Conservation (phyloP, 2,329 filamentous ascomycete species). For the Hymenotorrendiella dingleyae region DNA sequence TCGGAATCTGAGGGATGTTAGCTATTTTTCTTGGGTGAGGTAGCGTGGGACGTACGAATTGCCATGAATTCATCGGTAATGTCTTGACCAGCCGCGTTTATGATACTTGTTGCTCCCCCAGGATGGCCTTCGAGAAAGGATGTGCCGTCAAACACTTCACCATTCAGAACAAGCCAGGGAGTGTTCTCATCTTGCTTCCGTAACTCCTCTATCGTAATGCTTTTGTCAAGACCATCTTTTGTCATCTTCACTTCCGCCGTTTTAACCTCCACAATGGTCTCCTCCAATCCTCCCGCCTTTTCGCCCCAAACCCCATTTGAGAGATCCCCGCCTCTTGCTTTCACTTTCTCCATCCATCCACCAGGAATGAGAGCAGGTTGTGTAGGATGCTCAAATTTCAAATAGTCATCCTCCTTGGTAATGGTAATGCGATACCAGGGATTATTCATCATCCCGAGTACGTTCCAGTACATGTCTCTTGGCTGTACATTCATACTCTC, state of each 20-base stretch:
- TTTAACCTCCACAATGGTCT: slow-evolving; percentile 42
- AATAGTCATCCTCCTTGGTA: slow-evolving; percentile 53
- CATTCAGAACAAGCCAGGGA: slow-evolving; percentile 85
- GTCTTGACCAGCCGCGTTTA: slow-evolving; percentile 75
- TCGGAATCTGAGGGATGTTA: slow-evolving; percentile 65
- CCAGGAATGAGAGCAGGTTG: slow-evolving; percentile 70
- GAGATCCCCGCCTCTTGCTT: slow-evolving; percentile 74
- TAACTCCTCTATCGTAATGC: slow-evolving; percentile 67
- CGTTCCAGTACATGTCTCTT: slow-evolving; percentile 93
- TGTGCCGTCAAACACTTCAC: slow-evolving; percentile 85
- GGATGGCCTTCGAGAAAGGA: slow-evolving; percentile 76
- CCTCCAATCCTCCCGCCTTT: slow-evolving; percentile 46
- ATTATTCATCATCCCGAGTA: slow-evolving; percentile 97
- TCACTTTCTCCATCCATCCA: slow-evolving; percentile 92
- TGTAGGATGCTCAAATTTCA: slow-evolving; percentile 85
- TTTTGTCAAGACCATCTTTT: slow-evolving; percentile 55
- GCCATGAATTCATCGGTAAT: slow-evolving; percentile 84
- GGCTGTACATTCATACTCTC: slow-evolving; percentile 83
- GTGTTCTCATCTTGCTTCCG: slow-evolving; percentile 57
- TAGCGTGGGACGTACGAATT: slow-evolving; percentile 61
- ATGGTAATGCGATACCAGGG: slow-evolving; percentile 85
- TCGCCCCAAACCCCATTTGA: slow-evolving; percentile 84
- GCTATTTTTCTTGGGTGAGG: neutral
- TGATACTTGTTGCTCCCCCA: slow-evolving; percentile 79
- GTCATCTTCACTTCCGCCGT: slow-evolving; percentile 71